phyloP scores from a whole-genome alignment of 78 protist species.

The Dictyostelium purpureum region DNA sequence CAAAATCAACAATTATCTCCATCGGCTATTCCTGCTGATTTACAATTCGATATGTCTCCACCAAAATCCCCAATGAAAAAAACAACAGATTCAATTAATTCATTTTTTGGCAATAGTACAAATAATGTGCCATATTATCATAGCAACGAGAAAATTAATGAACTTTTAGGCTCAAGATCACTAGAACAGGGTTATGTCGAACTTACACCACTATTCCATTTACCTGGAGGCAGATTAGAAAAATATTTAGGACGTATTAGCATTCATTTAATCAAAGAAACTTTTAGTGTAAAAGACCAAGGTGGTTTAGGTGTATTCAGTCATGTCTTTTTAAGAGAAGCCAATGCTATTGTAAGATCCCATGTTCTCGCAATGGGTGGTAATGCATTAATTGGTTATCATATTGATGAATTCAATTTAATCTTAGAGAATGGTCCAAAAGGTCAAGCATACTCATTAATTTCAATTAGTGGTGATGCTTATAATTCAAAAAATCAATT shows the following conservation, averaged over 20 bases:
- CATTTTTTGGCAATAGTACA: background rate
- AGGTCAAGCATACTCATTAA: slow-evolving; percentile 76
- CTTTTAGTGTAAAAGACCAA: slow-evolving; percentile 67
- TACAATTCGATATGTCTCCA: slow-evolving; percentile 77
- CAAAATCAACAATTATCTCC: background rate
- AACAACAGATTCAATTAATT: slow-evolving; percentile 11
- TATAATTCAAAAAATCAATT: background rate
- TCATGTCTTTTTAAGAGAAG: slow-evolving; percentile 80
- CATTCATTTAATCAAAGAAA: slow-evolving; percentile 82
- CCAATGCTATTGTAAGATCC: slow-evolving; percentile 70
- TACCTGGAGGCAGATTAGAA: slow-evolving; percentile 34
- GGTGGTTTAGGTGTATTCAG: slow-evolving; percentile 85
- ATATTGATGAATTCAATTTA: slow-evolving; percentile 57
- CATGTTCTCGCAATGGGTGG: slow-evolving; percentile 81
- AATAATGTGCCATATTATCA: background rate
- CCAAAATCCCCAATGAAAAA: slow-evolving; percentile 70
- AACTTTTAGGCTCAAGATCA: background rate
- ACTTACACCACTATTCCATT: slow-evolving; percentile 76
- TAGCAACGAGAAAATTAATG: slow-evolving; percentile 17
- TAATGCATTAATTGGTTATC: slow-evolving; percentile 77
- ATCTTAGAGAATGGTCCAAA: slow-evolving; percentile 72
- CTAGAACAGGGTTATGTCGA: slow-evolving; percentile 47
- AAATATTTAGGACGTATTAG: slow-evolving; percentile 77
- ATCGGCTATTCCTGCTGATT: background rate
- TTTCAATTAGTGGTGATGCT: slow-evolving; percentile 77